These are phyloP conservation scores for Singerocomus rubriflavus DNA, from an alignment of 1,284 basidiomycete genomes.

Conservation along the genomic window DNA sequence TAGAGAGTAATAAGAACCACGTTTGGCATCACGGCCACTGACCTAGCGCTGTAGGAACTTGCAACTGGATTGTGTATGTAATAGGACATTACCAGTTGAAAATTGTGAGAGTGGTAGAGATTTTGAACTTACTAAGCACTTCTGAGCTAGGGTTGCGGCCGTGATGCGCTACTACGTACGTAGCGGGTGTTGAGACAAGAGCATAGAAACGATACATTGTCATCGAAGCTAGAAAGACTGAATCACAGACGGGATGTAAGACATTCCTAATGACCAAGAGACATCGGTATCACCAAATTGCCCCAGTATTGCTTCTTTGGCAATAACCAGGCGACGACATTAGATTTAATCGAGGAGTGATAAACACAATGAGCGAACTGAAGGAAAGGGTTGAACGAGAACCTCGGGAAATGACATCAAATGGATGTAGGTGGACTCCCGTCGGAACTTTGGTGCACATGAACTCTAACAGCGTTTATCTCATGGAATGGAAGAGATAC, in stretches of 20 bases:
- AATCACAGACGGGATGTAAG: background rate
- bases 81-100: no score
- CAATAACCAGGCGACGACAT: background rate
- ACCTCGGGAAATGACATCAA: background rate
- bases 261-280: background rate
- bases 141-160: no score
- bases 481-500: no score
- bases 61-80: no score
- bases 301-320: background rate
- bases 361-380: background rate
- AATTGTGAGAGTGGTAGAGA: no score
- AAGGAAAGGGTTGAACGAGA: background rate
- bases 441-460: no score
- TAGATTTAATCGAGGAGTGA: background rate
- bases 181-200: no score
- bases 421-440: background rate
- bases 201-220: slow-evolving; percentile 9
- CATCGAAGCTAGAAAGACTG: background rate
- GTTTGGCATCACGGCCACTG: no score
- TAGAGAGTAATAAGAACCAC: no score
- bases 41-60: no score
- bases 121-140: no score
- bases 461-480: background rate
- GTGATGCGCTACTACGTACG: no score
- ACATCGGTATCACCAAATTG: slow-evolving; percentile 15